phyloP scores from a whole-genome alignment of 805 yeast genomes.

The Groenewaldozyma salmanticensis region DNA sequence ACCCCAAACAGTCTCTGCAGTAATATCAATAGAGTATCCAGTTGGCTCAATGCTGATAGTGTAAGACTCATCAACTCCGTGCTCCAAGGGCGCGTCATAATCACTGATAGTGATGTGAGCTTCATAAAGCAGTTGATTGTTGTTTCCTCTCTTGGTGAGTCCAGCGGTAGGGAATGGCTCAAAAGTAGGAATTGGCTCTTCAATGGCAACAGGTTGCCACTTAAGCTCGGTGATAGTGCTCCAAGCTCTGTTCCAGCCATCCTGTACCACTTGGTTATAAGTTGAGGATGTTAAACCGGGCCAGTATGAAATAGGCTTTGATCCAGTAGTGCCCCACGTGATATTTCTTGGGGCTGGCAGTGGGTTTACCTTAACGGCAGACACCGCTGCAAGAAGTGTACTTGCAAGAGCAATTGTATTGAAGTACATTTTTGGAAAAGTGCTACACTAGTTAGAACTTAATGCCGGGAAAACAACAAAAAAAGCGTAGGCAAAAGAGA shows the following conservation, averaged over 20 bases:
- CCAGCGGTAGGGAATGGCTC: constrained; percentile 16
- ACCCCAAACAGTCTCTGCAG: constrained; percentile 32
- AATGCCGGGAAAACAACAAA: too few relatives aligned
- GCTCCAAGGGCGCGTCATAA: constrained; percentile 24
- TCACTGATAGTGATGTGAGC: constrained; percentile 17
- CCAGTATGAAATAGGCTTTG: constrained; percentile 6
- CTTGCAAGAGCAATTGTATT: constrained; percentile 5
- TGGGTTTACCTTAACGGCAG: constrained; percentile 12
- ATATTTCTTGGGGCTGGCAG: constrained; percentile 16
- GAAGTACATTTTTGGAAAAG: too few relatives aligned
- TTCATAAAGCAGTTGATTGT: background rate
- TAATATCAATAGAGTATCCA: constrained; percentile 12
- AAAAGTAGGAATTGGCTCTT: constrained; percentile 22
- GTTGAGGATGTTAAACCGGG: constrained; percentile 7
- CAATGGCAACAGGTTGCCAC: constrained; percentile 30
- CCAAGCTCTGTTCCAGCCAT: constrained; percentile 24
- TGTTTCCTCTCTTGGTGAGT: background rate
- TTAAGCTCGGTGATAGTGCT: constrained; percentile 19
- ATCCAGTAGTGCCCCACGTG: constrained; percentile 14
- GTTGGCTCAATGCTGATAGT: constrained; percentile 15
- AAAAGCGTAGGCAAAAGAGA: too few relatives aligned
- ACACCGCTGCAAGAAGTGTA: constrained; percentile 16
- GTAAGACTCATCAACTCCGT: constrained; percentile 33
- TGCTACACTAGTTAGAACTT: too few relatives aligned
- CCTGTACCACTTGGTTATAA: constrained; percentile 14